These are phyloP conservation scores for Firmiana major DNA, from an alignment of 345 rosid species.

Conservation along the genomic window DNA sequence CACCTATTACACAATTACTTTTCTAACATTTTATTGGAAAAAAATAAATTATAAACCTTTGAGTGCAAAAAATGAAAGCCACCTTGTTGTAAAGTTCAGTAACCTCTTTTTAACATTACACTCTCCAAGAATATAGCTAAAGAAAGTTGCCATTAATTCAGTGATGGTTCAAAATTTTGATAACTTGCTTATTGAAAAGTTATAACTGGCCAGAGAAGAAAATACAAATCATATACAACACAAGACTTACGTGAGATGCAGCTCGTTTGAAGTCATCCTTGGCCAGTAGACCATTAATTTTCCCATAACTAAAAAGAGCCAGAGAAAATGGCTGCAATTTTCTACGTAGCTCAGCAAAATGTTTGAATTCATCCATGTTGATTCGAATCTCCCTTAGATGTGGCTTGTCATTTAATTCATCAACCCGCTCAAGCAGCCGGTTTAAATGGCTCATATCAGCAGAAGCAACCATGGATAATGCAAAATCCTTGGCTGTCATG, in stretches of 20 bases:
- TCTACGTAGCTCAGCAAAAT: slow-evolving; percentile 75
- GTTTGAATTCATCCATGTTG: slow-evolving; percentile 67
- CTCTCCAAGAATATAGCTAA: background rate
- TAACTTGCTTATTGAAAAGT: background rate
- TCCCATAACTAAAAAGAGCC: slow-evolving; percentile 83
- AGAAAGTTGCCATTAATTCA: background rate
- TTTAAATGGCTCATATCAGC: slow-evolving; percentile 75
- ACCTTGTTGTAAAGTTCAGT: background rate
- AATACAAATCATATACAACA: background rate
- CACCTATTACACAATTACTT: background rate
- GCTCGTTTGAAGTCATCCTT: slow-evolving; percentile 83
- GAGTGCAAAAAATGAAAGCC: background rate
- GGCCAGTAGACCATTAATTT: slow-evolving; percentile 72
- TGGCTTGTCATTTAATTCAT: slow-evolving; percentile 41
- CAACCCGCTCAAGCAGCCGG: slow-evolving; percentile 67
- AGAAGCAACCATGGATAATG: slow-evolving; percentile 89
- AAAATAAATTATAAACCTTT: background rate
- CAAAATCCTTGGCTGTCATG: slow-evolving; percentile 88
- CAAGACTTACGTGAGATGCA: slow-evolving; percentile 57
- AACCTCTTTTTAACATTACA: background rate
- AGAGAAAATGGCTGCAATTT: slow-evolving; percentile 73
- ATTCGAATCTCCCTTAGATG: slow-evolving; percentile 54
- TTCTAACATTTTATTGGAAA: background rate
- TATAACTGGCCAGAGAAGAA: background rate
- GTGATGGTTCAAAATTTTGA: background rate